Evolutionary conservation across 164 flowering plant species (phyloP), one percentile per base, ranked within the genome.

Genomic region (Vitis cinerea): DNA sequence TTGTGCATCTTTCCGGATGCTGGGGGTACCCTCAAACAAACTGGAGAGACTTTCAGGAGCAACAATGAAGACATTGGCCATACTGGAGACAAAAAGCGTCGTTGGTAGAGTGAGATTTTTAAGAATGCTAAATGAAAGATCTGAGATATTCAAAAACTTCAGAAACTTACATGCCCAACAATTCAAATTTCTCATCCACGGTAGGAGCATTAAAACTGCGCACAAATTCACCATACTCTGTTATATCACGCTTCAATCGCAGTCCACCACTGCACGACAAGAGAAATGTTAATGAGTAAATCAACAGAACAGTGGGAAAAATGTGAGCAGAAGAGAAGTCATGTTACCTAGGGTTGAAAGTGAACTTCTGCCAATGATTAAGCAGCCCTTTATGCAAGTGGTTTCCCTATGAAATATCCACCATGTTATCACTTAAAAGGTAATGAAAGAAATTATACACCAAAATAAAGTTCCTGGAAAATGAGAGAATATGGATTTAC

Each of bases 61-160:
- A 66, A 96, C 99, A 55, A 93, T 89, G 64, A 96, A 93, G 81
- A 90, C 97, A 84, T 93, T 96, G 78, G 99, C 99, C 93, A 96
- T 74, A 77, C 99, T 96, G 88, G 59, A 83, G 31, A 52, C 0
- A 66, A 11, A 72, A 51, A 53, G 27, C 13, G 16, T 66, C 13
- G 61, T 49, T 61, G 66, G 56, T 37, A 61, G 50, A 56, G n/a
- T 56, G 7, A 50, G 48, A 52, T 8, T 14, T 23, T 23, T 23
- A 8, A 49, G 61, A 6, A 60, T 50, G 17, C 23, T 3, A 19
- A 52, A 55, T 9, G 30, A 11, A 48, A 67, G 31, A 14, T 1
- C 6, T 9, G n/a, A 50, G 64, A 58, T 50, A 59, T 13, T 56
- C 2, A 2, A 31, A 50, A 67, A 23, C 10, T 16, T 47, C 29